Evolutionary conservation across 2,329 filamentous ascomycete species (phyloP).

Genomic region (Paecilomyces niveus): DNA sequence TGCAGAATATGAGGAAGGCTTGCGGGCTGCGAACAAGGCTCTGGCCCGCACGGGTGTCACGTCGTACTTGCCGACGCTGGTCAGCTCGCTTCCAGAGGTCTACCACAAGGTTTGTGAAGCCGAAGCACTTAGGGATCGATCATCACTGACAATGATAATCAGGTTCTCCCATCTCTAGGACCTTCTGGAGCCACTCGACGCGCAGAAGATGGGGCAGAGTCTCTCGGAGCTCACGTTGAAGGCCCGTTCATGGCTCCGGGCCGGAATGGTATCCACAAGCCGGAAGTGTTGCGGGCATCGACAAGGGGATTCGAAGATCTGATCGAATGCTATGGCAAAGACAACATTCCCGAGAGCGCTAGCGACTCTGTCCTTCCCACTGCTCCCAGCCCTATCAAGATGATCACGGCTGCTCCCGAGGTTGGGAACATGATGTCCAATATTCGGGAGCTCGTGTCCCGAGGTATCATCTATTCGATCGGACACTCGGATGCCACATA

Average conservation of each 20-base stretch:
- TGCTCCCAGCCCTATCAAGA: slow-evolving; percentile 49
- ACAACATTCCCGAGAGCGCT: slow-evolving; percentile 49
- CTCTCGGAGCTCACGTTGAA: slow-evolving; percentile 83
- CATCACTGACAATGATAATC: background rate
- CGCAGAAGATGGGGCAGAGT: slow-evolving; percentile 68
- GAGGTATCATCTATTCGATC: slow-evolving; percentile 69
- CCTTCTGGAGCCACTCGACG: slow-evolving; percentile 58
- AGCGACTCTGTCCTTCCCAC: slow-evolving; percentile 7
- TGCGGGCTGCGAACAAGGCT: slow-evolving; percentile 62
- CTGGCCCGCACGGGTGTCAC: slow-evolving; percentile 78
- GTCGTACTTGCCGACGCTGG: slow-evolving; percentile 74
- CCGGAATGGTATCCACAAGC: slow-evolving; percentile 82
- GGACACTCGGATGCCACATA: slow-evolving; percentile 85
- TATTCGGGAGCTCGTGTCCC: slow-evolving; percentile 59
- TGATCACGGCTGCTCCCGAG: slow-evolving; percentile 85
- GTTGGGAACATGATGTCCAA: slow-evolving; percentile 60
- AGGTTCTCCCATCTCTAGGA: slow-evolving; percentile 65
- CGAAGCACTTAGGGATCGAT: background rate
- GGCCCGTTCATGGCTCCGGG: slow-evolving; percentile 77
- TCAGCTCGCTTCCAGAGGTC: slow-evolving; percentile 68
- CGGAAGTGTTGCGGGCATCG: slow-evolving; percentile 60
- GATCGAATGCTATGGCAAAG: slow-evolving; percentile 51
- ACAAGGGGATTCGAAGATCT: slow-evolving; percentile 54
- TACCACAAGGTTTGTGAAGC: slow-evolving; percentile 62
- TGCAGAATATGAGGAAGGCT: slow-evolving; percentile 62